Conservation (phyloP, 345 rosid species). For the Camelina laxa region DNA sequence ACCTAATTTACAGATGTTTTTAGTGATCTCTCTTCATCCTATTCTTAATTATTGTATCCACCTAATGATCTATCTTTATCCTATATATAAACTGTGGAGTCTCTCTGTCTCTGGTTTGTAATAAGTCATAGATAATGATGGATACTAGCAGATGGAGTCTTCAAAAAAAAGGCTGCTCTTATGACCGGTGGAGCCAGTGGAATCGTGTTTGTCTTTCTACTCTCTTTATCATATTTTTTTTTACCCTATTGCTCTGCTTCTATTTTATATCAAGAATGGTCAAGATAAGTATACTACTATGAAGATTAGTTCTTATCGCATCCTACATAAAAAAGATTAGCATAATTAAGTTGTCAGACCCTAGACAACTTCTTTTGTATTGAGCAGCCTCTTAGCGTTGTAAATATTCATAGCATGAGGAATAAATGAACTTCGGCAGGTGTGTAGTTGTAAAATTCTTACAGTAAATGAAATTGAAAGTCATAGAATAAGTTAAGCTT, state of each 20-base stretch:
- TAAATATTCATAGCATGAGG: too few species aligned
- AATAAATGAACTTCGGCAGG: too few species aligned
- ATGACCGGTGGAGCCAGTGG: conserved; percentile 36
- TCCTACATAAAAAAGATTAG: too few species aligned
- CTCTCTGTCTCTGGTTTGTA: not conserved
- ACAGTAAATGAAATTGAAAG: too few species aligned
- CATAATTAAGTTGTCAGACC: too few species aligned
- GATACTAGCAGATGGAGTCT: conserved; percentile 31
- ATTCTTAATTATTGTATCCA: not conserved
- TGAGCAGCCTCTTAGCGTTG: too few species aligned
- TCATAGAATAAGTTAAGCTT: not conserved
- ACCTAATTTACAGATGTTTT: too few species aligned
- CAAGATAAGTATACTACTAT: not conserved
- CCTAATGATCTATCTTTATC: not conserved
- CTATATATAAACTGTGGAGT: not conserved
- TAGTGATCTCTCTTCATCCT: not conserved
- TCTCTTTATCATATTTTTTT: not conserved
- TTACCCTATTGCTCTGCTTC: not conserved
- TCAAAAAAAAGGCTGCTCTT: conserved; percentile 40
- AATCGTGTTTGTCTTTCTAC: conserved; percentile 23
- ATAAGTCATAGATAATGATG: conserved; percentile 3
- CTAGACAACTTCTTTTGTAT: too few species aligned
- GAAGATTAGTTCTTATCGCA: too few species aligned
- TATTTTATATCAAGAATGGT: not conserved
- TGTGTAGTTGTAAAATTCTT: too few species aligned